Conservation (phyloP, 306 rosid species). For the Dryas alaskensis region DNA sequence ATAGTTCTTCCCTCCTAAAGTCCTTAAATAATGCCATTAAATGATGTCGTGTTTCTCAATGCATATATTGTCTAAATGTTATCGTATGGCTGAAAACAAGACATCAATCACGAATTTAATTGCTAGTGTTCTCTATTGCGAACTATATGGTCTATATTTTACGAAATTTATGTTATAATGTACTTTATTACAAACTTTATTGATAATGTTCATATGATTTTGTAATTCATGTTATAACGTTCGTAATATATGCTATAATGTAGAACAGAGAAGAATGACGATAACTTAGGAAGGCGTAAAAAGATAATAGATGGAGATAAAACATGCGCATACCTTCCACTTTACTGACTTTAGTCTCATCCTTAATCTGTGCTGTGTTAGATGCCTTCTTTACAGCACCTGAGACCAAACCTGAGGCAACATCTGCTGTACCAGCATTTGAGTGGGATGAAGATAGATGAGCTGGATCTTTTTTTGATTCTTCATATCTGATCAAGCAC, state of each 20-base stretch:
- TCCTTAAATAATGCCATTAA: neutral
- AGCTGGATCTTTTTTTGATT: slow-evolving; percentile 42
- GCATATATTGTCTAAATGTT: neutral
- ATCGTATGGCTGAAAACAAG: neutral
- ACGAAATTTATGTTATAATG: too few species aligned
- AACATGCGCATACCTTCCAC: slow-evolving; percentile 51
- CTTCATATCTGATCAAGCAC: slow-evolving; percentile 50
- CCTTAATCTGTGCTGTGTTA: slow-evolving; percentile 38
- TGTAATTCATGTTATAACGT: too few species aligned
- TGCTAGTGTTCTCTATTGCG: too few species aligned
- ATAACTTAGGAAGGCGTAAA: too few species aligned
- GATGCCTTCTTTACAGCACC: slow-evolving; percentile 55
- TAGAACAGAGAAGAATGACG: too few species aligned
- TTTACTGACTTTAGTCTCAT: slow-evolving; percentile 45
- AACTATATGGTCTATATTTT: too few species aligned
- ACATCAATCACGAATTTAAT: neutral
- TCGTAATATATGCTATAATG: too few species aligned
- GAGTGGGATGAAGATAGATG: slow-evolving; percentile 40
- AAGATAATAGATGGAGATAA: too few species aligned
- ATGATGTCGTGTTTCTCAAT: neutral
- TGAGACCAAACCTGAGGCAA: slow-evolving; percentile 31
- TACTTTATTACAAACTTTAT: too few species aligned
- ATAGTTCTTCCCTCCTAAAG: neutral
- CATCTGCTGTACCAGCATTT: slow-evolving; percentile 54
- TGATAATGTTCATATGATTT: too few species aligned